Evolutionary conservation across 2,329 filamentous ascomycete species (phyloP).

Genomic region (Blumeria graminis): DNA sequence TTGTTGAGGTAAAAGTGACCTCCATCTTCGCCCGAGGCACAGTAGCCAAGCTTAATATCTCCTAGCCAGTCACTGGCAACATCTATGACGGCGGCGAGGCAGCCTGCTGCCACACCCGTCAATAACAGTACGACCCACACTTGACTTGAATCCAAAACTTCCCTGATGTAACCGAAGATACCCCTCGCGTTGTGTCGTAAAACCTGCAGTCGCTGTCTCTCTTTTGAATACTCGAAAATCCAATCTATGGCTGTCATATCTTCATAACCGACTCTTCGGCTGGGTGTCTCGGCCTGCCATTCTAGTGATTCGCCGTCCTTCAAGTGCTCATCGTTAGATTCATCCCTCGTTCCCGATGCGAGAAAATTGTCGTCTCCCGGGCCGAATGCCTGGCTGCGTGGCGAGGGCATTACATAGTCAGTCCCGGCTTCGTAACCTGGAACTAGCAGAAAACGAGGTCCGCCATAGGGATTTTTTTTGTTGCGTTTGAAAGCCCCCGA

Average conservation of each 20-base stretch:
- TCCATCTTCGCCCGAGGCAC: conserved; percentile 29
- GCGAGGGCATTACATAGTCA: conserved; percentile 9
- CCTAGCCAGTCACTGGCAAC: conserved; percentile 82
- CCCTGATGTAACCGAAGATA: conserved; percentile 45
- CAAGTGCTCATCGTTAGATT: conserved; percentile 3
- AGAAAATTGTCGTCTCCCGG: conserved; percentile 3
- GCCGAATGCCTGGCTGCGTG: conserved; percentile 8
- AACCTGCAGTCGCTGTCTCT: conserved; percentile 65
- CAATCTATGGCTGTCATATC: conserved; percentile 95
- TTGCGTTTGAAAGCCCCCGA: conserved; percentile 41
- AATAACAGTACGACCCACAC: conserved; percentile 76
- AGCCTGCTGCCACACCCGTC: conserved; percentile 57
- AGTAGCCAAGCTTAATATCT: conserved; percentile 78
- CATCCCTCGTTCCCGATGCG: conserved; percentile 4
- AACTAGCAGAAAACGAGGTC: conserved; percentile 11
- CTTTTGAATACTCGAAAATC: conserved; percentile 97
- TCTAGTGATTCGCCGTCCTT: conserved; percentile 34
- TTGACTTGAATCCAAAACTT: conserved; percentile 64
- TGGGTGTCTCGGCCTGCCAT: conserved; percentile 79
- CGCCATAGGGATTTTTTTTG: conserved; percentile 24
- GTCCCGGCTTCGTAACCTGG: conserved; percentile 8
- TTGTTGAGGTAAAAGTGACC: conserved; percentile 61
- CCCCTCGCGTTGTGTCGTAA: conserved; percentile 46
- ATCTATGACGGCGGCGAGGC: conserved; percentile 72
- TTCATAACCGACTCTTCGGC: conserved; percentile 78